Base-by-base conservation (phyloP, 371 early-diverging fungal species). In the Mucor plumbeus region DNA sequence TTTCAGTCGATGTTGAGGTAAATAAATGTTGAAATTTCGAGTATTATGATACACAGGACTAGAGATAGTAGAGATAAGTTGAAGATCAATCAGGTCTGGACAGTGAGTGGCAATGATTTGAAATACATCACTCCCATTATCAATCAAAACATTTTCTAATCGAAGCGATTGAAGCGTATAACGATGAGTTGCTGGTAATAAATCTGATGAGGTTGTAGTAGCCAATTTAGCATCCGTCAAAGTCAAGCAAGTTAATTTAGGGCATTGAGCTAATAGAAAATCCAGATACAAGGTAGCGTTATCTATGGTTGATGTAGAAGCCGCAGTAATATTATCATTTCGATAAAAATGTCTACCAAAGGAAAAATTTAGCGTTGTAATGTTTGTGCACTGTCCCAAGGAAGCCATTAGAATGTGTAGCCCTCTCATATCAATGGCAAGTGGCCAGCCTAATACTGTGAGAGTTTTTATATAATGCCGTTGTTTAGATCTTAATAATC, bases 1-100 rank as follows among this genome's bases (percentile, higher is more conserved):
- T 5, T 40, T 38, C 26, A 63, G 13, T 1, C n/a, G 38, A n/a
- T 63, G 63, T 6, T 31, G 17, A 31, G 63, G 63, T 15, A 63
- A 26, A 63, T 40, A 63, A 1, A 63, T 26, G 17, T 31, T 19
- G 7, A 53, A 54, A 3, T 38, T 36, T 7, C 54, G 35, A 13
- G 54, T 26, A n/a, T 63, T 21, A 11, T 17, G 21, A 2, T 33
- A 44, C n/a, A n/a, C 33, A 5, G 44, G 44, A 14, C 19, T 40
- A 1, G 59, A 19, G 3, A 15, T 31, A 14, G 54, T 63, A 5
- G 63, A 33, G 15, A 40, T 63, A 10, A 50, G 38, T 8, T 7
- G 39, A 9, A 63, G 31, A 26, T 21, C 9, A 13, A 11, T 13
- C 1, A 63, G n/a, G 0, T 11, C 9, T 6, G 39, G 44, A 40